Evolutionary conservation across 495 filamentous ascomycete species (phyloP), one percentile per base, ranked within the genome.

Genomic region (Penicillium egyptiacum): DNA sequence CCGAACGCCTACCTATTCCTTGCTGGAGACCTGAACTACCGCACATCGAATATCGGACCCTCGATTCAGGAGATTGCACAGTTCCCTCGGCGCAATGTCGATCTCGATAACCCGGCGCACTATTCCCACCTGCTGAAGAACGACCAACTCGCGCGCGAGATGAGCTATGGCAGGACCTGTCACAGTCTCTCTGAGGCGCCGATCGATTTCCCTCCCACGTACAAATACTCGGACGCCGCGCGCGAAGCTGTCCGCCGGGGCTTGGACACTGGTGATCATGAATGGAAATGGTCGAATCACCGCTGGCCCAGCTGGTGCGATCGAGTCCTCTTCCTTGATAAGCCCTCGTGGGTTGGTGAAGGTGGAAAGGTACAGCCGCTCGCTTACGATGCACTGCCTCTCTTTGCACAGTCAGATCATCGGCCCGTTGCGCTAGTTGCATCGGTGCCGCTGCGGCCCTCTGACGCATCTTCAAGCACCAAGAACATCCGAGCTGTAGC

Each of bases 221-320:
- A 98, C 76, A 98, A 98, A 69, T 92, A 85, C 66, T 66, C 75
- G 31, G 45, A 71, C 31, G 60, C 81, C 47, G 78, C 79, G 23
- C 77, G 78, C 49, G 55, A 78, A 5, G 68, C 76, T 4, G 57
- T 69, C 2, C 48, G 71, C 25, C 26, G 54, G 2, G 65, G 48
- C 0, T 56, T 67, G 2, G 46, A 74, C 52, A 50, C 55, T 3
- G 70, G 53, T 4, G 70, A 71, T 42, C 75, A 83, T 11, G 73
- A 79, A 16, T 96, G 90, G 90, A 71, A 74, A 37, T 96, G 90
- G 83, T 86, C 90, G 23, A 75, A 70, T 43, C 86, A 90, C 64
- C 86, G 94, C 39, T 96, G 87, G 84, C 94, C 94, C 1, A 88
- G 88, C 65, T 98, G 94, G 93, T 95, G 90, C 59, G 94, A 98